phyloP scores from a whole-genome alignment of 345 rosid species.

The Alliaria petiolata region DNA sequence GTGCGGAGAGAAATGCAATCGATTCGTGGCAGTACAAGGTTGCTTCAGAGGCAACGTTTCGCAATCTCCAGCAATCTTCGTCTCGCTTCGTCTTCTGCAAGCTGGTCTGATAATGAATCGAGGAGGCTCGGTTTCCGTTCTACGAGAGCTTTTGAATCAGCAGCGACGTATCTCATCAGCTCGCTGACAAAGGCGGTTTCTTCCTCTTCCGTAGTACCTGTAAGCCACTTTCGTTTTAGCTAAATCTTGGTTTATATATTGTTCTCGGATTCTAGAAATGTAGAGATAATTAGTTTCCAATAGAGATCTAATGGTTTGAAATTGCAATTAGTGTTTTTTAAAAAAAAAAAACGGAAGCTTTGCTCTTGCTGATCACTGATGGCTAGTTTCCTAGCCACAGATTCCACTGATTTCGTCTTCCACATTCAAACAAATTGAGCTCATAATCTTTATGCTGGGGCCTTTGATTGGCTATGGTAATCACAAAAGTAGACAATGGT shows the following conservation, averaged over 20 bases:
- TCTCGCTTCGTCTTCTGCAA: constrained; percentile 15
- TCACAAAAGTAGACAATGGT: background rate
- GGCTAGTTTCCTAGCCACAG: background rate
- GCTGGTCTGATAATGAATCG: constrained; percentile 13
- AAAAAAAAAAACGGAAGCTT: background rate
- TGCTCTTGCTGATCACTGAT: background rate
- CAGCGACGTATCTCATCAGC: background rate
- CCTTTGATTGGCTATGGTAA: background rate
- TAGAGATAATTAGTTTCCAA: background rate
- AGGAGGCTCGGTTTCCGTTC: constrained; percentile 3
- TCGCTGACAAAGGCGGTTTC: constrained; percentile 12
- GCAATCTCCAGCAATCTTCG: constrained; percentile 20
- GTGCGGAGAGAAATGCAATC: constrained; percentile 33
- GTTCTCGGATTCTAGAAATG: background rate
- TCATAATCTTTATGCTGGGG: background rate
- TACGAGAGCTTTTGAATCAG: constrained; percentile 5
- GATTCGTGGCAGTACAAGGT: constrained; percentile 22
- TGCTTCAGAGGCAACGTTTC: constrained; percentile 26
- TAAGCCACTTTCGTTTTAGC: constrained; percentile 8
- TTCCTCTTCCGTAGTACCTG: constrained; percentile 14
- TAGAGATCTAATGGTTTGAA: background rate
- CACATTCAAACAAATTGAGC: too few relatives aligned
- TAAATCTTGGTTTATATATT: background rate
- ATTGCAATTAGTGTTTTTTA: background rate
- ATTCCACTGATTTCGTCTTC: background rate